Conservation (phyloP, 345 rosid genomes). For the Linum tenue region DNA sequence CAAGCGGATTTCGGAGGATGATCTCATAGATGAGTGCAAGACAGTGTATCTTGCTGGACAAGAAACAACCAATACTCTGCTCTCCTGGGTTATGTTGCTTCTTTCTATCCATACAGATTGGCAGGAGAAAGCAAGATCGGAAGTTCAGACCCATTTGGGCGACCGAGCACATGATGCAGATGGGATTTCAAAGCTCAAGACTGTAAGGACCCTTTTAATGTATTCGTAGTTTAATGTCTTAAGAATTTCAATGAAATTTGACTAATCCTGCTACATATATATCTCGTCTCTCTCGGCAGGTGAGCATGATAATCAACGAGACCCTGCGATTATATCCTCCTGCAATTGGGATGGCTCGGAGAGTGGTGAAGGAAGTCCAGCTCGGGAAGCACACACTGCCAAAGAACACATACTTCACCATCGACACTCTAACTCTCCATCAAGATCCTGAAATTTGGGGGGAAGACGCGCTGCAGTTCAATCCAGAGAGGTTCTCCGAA, state of each 20-base stretch:
- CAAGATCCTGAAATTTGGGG: background rate
- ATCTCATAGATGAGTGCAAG: conserved; percentile 1
- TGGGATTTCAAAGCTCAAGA: conserved; percentile 1
- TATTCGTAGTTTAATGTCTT: background rate
- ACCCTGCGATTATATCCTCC: conserved; percentile 1
- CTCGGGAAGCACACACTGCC: background rate
- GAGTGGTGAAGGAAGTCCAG: background rate
- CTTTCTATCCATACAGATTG: background rate
- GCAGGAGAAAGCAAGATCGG: conserved; percentile 1
- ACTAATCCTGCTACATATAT: background rate
- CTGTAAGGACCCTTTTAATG: background rate
- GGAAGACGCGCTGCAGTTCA: background rate
- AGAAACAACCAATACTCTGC: background rate
- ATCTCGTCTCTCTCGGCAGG: background rate
- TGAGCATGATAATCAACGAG: conserved; percentile 3
- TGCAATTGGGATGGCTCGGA: background rate
- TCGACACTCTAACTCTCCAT: background rate
- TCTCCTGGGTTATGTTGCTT: background rate
- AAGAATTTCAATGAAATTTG: background rate
- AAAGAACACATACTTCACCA: background rate
- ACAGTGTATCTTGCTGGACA: background rate
- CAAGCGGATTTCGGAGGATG: background rate
- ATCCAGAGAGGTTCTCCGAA: background rate
- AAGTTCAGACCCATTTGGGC: background rate
- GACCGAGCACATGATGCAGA: background rate